Conservation (phyloP, 306 rosid species). For the Fragaria ananassa region DNA sequence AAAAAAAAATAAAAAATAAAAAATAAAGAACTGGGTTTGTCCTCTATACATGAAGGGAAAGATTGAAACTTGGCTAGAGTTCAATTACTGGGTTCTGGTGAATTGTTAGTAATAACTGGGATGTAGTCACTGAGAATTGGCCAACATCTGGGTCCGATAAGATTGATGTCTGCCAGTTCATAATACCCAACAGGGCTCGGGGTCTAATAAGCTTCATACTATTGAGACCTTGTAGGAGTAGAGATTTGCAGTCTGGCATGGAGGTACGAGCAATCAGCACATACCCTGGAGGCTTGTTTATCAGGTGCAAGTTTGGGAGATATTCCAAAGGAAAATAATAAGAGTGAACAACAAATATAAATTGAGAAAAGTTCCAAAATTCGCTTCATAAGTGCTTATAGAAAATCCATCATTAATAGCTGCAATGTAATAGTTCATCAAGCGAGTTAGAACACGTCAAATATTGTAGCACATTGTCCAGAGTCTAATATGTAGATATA, state of each 20-base stretch:
- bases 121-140: not conserved
- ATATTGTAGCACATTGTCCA: conserved; percentile 21
- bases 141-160: not conserved
- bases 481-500: not conserved
- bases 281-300: no score
- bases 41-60: no score
- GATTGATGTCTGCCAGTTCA: no score
- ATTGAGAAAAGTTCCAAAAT: not conserved
- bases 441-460: not conserved
- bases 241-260: no score
- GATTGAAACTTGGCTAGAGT: not conserved
- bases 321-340: not conserved
- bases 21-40: no score
- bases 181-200: no score
- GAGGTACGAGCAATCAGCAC: not conserved
- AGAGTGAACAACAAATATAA: not conserved
- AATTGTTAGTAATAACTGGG: not conserved
- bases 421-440: not conserved
- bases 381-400: not conserved
- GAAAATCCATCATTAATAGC: not conserved
- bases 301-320: not conserved
- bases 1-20: no score
- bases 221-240: no score
- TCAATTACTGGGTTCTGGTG: not conserved
- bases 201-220: not conserved